phyloP scores from a whole-genome alignment of 2,329 filamentous ascomycete species.

The Thermomyces lanuginosus region DNA sequence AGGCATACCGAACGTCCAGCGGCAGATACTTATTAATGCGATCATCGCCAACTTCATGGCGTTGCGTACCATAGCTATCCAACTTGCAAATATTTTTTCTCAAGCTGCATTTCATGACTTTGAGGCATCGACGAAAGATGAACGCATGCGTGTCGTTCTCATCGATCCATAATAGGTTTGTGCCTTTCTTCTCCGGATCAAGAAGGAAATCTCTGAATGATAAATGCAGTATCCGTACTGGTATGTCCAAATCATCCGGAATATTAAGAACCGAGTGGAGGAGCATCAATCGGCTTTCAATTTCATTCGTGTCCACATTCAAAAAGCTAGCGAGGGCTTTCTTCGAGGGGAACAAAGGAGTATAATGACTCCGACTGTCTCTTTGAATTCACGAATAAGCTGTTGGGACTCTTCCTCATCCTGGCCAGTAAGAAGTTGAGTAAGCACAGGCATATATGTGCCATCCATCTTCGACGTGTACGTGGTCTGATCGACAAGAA shows the following conservation, averaged over 20 bases:
- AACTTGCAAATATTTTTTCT: no score
- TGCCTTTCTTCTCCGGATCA: constrained; percentile 5
- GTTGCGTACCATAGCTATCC: no score
- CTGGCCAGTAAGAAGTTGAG: background rate
- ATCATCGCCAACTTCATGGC: no score
- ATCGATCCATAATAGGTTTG: background rate
- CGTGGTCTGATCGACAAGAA: constrained; percentile 1
- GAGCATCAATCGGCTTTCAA: constrained; percentile 1
- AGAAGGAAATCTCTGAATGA: constrained; percentile 19
- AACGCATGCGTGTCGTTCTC: no score
- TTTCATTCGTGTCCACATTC: constrained; percentile 1
- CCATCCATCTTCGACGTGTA: background rate
- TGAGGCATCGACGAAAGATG: no score
- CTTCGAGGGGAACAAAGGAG: constrained; percentile 5
- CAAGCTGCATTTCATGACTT: no score
- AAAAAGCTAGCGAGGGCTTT: constrained; percentile 8
- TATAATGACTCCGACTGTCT: constrained; percentile 11
- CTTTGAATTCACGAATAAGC: constrained; percentile 7
- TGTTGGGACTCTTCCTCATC: constrained; percentile 4
- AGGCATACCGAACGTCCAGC: constrained; percentile 9
- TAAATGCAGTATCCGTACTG: constrained; percentile 7
- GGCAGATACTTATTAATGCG: constrained; percentile 6
- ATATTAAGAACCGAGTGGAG: background rate
- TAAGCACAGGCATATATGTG: background rate
- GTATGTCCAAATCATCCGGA: background rate